These are phyloP conservation scores for Drechslerella dactyloides DNA, from an alignment of 2,329 filamentous ascomycete genomes.

Conservation along the genomic window DNA sequence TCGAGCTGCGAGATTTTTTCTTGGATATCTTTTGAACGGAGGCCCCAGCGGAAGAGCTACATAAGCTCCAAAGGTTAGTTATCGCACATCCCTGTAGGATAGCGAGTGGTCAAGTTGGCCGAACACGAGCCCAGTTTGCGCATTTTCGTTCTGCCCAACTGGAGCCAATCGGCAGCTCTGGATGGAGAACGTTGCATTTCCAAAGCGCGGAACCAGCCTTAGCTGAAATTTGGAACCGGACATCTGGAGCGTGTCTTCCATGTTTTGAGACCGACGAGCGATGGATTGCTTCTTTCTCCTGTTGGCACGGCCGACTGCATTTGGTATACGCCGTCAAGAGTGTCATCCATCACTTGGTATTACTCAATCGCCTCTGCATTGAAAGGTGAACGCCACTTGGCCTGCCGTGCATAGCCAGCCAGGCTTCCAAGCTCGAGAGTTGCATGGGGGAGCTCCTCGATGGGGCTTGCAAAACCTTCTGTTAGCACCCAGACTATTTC, in stretches of 20 bases:
- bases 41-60: constrained; percentile 2
- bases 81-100: neutral
- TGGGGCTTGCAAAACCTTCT: neutral
- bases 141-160: neutral
- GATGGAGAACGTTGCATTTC: constrained; percentile 42
- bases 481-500: neutral
- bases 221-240: neutral
- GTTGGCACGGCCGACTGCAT: no score
- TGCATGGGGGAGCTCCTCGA: neutral
- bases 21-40: neutral
- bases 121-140: neutral
- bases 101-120: neutral
- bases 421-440: no score
- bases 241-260: no score
- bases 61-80: constrained; percentile 3
- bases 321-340: no score
- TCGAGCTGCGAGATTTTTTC: neutral
- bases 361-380: no score
- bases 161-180: constrained; percentile 39
- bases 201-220: constrained; percentile 37
- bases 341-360: no score
- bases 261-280: no score
- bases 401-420: no score
- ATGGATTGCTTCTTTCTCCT: no score
- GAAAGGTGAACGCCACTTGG: no score